Evolutionary conservation across 768 basidiomycete species (phyloP), one percentile per base, ranked within the genome.

Genomic region (Leccinum aurantiacum): DNA sequence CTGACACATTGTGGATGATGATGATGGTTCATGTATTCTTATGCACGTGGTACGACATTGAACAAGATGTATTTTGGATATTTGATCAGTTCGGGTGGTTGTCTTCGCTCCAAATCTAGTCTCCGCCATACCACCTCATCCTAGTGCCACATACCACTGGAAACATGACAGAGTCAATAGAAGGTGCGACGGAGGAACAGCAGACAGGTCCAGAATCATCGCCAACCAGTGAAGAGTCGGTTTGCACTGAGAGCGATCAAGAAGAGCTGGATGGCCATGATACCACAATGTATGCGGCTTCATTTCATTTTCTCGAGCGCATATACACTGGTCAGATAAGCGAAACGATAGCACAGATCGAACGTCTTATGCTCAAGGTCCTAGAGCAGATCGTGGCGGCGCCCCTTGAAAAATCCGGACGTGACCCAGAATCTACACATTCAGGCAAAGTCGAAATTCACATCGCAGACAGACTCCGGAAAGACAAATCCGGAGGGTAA

Each of bases 401-500:
- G 8, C 65, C 66, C 46, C 58, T 61, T 51, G 46, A 62, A 29
- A 65, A 53, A 29, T 37, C 59, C 31, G 47, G 25, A 51, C 41
- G 57, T 33, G 35, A 52, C n/a, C 41, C 1, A 46, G 50, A 37
- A 19, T 54, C 46, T 8, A n/a, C 44, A 3, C 67, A 46, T 8
- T 50, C 56, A n/a, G 44, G 44, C 55, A 78, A 66, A 57, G 51
- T 81, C 6, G 67, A 73, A 46, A 63, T 82, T 25, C 69, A 57
- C 10, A 60, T 82, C 19, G 67, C 70, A 4, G 70, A 80, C 60
- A 69, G 81, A 54, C 24, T 22, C 22, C 72, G 64, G 41, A 80
- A 76, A 60, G 61, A 62, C 6, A 54, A 60, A 38, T 19, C 47
- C 4, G 69, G 70, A 53, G 71, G 73, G 80, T 79, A 55, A 60